phyloP scores from a whole-genome alignment of 495 filamentous ascomycete genomes.

The Neurospora sp. region DNA sequence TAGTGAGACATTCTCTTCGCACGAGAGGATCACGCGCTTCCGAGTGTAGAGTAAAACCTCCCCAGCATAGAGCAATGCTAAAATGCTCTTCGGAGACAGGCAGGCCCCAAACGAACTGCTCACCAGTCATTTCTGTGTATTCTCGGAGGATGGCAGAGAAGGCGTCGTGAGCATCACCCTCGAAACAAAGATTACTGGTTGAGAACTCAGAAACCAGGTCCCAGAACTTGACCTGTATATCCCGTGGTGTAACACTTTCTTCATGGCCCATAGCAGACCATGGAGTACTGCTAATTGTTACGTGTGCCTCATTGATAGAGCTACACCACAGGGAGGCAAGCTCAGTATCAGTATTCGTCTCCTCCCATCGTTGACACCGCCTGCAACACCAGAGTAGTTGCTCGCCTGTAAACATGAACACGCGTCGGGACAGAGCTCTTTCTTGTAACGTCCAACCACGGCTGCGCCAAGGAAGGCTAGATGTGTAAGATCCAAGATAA shows the following conservation, averaged over 20 bases:
- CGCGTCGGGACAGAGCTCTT: constrained; percentile 5
- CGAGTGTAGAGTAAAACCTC: too few relatives aligned
- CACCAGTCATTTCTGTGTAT: not conserved
- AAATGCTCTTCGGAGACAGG: constrained; percentile 5
- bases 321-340: not conserved
- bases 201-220: not conserved
- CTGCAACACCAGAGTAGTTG: not conserved
- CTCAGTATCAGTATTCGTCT: constrained; percentile 11
- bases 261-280: too few relatives aligned
- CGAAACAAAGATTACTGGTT: not conserved
- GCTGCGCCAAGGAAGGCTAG: constrained; percentile 1
- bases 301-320: not conserved
- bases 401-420: not conserved
- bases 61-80: constrained; percentile 11
- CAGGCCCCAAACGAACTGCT: constrained; percentile 11
- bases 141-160: constrained; percentile 8
- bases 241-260: too few relatives aligned
- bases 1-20: not conserved
- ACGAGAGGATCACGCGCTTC: constrained; percentile 3
- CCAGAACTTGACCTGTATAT: too few relatives aligned
- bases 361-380: not conserved
- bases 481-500: not conserved
- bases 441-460: constrained; percentile 20
- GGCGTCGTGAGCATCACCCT: constrained; percentile 1
- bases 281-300: constrained; percentile 1